phyloP scores from a whole-genome alignment of 2,329 filamentous ascomycete genomes.

The Fonsecaea nubica region DNA sequence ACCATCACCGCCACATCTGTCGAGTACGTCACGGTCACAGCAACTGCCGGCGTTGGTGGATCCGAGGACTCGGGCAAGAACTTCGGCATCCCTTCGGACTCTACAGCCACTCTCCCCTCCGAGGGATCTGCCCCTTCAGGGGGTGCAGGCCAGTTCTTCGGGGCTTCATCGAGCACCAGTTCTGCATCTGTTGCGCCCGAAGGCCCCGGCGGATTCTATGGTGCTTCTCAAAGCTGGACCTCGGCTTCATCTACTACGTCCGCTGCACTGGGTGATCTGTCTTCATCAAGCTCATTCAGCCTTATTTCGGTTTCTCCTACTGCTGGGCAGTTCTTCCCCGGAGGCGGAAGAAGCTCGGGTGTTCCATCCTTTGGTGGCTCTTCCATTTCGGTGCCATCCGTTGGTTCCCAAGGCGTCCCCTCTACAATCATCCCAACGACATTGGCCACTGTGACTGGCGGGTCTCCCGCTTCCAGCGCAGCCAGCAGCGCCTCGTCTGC shows the following conservation, averaged over 20 bases:
- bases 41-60: constrained; percentile 24
- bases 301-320: constrained; percentile 21
- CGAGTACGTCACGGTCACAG: constrained; percentile 42
- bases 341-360: constrained; percentile 16
- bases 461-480: constrained; percentile 18
- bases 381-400: constrained; percentile 12
- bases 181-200: constrained; percentile 6
- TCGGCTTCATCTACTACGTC: constrained; percentile 17
- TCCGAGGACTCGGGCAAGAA: constrained; percentile 17
- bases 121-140: neutral
- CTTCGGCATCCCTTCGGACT: constrained; percentile 7
- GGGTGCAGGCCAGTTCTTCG: neutral
- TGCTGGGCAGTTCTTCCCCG: constrained; percentile 32
- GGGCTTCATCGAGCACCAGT: constrained; percentile 17
- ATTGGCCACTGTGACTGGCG: constrained; percentile 32
- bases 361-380: neutral
- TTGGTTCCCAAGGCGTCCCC: constrained; percentile 15
- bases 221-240: neutral
- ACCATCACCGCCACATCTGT: constrained; percentile 40
- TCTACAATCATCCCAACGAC: constrained; percentile 30
- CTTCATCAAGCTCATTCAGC: constrained; percentile 19
- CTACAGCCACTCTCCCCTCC: neutral
- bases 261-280: constrained; percentile 17
- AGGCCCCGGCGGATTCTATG: constrained; percentile 10
- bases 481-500: constrained; percentile 21